Base-by-base conservation (phyloP, 116 monocot genomes). In the Dioscorea cayenensis region DNA sequence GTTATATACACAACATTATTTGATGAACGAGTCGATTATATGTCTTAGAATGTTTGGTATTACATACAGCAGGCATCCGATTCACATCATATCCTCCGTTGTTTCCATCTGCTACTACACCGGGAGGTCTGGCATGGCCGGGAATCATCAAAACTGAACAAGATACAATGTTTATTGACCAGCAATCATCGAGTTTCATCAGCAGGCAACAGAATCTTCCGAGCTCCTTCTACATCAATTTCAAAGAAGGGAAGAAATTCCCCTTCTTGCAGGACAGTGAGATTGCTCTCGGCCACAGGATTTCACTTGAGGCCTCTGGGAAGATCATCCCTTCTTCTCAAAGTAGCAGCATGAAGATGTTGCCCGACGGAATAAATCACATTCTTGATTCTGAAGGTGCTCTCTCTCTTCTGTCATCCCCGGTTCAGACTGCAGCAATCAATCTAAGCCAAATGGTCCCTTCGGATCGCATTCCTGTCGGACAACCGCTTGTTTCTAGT, bases 351-450 rank as follows among this genome's bases (percentile, higher is more conserved):
- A 71, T 29, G 37, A 79, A 64, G 28, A 27, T 69, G 6, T 75
- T 77, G 27, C 25, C 77, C 8, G 64, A 72, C 29, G 69, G 76
- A 9, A 12, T 72, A 67, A 55, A 64, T 60, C 71, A 59, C n/a
- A 65, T 64, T 22, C 75, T 81, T 28, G 73, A 75, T 73, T 82
- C 88, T 8, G 82, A 84, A 65, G n/a, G 90, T 94, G 94, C 90
- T 90, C 94, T 94, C 94, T 94, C 94, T 94, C 94, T 89, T 94
- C 94, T 94, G 94, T 94, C 94, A 94, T 83, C 87, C 43, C 78
- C 87, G 55, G 49, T 68, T 23, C 76, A 74, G 27, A 52, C 66
- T 21, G 51, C 77, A 58, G 14, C 68, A n/a, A 64, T 76, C n/a
- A 72, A 70, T 72, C 61, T 73, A 17, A 58, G 79, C 77, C 73